Evolutionary conservation across 2,329 filamentous ascomycete genomes (phyloP), one percentile per base, ranked within the genome.

Genomic region (Exophiala alcalophila): DNA sequence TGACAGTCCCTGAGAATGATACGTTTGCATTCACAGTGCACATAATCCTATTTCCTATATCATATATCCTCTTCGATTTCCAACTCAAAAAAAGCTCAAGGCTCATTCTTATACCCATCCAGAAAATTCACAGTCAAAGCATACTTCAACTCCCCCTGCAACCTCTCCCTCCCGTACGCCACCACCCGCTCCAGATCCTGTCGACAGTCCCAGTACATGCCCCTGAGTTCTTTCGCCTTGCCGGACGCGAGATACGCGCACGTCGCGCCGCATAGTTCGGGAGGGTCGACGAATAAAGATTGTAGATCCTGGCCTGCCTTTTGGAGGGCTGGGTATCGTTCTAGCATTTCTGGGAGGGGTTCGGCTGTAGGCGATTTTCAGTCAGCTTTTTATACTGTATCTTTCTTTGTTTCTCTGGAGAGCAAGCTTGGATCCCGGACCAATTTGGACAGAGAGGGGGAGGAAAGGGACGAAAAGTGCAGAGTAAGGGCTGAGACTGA

Each of bases 41-140:
- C n/a, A n/a, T n/a, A n/a, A n/a, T n/a, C n/a, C n/a, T n/a, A n/a
- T n/a, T n/a, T n/a, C n/a, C n/a, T n/a, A n/a, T n/a, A n/a, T n/a
- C n/a, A n/a, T n/a, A n/a, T n/a, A n/a, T n/a, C n/a, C n/a, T n/a
- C n/a, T n/a, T n/a, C n/a, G n/a, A n/a, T n/a, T n/a, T n/a, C n/a
- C n/a, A n/a, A n/a, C n/a, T n/a, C n/a, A n/a, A n/a, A 15, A 5
- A 5, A 31, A n/a, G 3, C 14, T 33, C 35, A 51, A 9, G 48
- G 48, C 40, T 51, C 48, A 18, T 51, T 51, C 26, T 47, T 24
- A 27, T 51, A 51, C 1, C 48, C 48, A 2, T 47, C 44, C 23
- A 51, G 29, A 24, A 51, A 51, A 5, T 48, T 32, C 5, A 51
- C 28, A 14, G 16, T 44, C 35, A 51, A 27, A 8, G 23, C 38